These are phyloP conservation scores for Neurospora hispaniola DNA, from an alignment of 495 filamentous ascomycete species.

Conservation along the genomic window DNA sequence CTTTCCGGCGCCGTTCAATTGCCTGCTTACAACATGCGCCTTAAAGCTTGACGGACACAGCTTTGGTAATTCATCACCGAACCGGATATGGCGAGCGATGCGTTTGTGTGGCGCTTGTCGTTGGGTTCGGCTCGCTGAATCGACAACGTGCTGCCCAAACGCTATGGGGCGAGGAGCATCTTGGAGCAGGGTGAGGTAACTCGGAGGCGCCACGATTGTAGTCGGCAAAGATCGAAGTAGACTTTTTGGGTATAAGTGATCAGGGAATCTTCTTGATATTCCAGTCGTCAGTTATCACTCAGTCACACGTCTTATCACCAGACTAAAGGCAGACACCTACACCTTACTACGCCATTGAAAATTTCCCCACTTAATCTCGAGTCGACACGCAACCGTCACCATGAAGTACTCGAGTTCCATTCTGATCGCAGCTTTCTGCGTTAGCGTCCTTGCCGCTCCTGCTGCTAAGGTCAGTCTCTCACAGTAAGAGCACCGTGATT, in stretches of 20 bases:
- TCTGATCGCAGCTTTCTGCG: neutral
- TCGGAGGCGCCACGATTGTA: neutral
- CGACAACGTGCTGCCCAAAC: neutral
- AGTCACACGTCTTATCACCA: neutral
- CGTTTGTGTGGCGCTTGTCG: neutral
- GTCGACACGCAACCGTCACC: neutral
- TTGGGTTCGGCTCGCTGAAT: neutral
- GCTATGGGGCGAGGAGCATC: neutral
- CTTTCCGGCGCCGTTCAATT: neutral
- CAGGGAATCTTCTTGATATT: neutral
- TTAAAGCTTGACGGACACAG: neutral
- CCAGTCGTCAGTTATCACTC: neutral
- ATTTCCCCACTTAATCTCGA: neutral
- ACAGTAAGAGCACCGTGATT: neutral
- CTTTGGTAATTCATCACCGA: neutral
- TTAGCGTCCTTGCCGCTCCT: neutral
- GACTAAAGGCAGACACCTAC: neutral
- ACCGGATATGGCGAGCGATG: neutral
- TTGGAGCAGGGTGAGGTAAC: neutral
- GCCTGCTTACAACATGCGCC: neutral
- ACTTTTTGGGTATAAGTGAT: neutral
- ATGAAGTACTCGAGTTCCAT: neutral
- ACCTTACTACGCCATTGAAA: neutral
- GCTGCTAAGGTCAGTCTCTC: neutral
- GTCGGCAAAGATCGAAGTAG: neutral